phyloP scores from a whole-genome alignment of 352 stramenopile species.

The Phytophthora pisi region DNA sequence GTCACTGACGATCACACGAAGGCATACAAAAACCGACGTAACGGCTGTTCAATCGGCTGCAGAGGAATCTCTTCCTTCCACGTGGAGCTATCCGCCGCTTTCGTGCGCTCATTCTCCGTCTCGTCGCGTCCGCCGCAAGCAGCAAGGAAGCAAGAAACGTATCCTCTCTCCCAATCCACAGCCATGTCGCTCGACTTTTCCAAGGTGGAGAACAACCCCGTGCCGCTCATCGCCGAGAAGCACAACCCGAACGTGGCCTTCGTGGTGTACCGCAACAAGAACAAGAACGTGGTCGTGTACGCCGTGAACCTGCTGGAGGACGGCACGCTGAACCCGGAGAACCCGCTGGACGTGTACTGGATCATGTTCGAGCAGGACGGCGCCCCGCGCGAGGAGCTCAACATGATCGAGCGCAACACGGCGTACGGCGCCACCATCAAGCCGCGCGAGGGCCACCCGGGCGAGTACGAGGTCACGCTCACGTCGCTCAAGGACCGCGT shows the following conservation, averaged over 20 bases:
- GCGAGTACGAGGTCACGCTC: conserved; percentile 75
- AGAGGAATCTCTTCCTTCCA: conserved; percentile 13
- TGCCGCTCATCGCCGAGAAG: conserved; percentile 77
- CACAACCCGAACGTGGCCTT: conserved; percentile 81
- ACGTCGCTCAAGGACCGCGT: conserved; percentile 86
- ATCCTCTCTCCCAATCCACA: not conserved
- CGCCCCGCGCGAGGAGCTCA: conserved; percentile 81
- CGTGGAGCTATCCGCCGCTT: not conserved
- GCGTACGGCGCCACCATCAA: conserved; percentile 83
- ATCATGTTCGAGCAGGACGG: conserved; percentile 91
- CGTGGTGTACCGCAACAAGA: conserved; percentile 91
- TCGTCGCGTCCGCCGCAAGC: conserved; percentile 9
- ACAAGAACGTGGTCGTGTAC: conserved; percentile 91
- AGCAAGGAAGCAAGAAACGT: not conserved
- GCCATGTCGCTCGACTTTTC: conserved; percentile 84
- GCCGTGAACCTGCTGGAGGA: conserved; percentile 67
- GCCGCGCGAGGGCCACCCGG: conserved; percentile 64
- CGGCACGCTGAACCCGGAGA: conserved; percentile 60
- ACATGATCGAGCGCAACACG: conserved; percentile 88
- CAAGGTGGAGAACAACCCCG: conserved; percentile 88
- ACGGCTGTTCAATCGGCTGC: conserved; percentile 17
- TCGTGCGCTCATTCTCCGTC: conserved; percentile 19
- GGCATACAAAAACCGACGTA: conserved; percentile 21
- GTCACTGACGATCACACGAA: conserved; percentile 12
- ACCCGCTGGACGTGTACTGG: conserved; percentile 88